Conservation (phyloP, 371 early-diverging fungal genomes). For the Catenaria anguillulae region DNA sequence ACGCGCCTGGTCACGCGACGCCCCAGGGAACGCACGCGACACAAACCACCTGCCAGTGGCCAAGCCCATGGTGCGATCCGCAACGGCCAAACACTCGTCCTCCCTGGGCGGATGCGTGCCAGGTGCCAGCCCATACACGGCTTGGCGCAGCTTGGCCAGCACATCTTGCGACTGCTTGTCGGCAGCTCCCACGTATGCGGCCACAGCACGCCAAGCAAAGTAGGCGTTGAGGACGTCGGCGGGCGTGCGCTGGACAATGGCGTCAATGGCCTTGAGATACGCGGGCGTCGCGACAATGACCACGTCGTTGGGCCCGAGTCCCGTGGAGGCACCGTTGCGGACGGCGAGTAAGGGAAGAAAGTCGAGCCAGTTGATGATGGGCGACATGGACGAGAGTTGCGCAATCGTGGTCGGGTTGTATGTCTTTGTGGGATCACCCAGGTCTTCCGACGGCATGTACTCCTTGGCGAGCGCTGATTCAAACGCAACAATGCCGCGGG, state of each 20-base stretch:
- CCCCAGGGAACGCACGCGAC: not conserved
- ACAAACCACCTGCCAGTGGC: conserved; percentile 28
- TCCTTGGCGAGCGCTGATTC: conserved; percentile 29
- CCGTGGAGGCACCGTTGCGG: not conserved
- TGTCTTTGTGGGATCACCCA: conserved; percentile 26
- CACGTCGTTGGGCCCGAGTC: not conserved
- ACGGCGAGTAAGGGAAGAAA: not conserved
- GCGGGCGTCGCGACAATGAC: conserved; percentile 25
- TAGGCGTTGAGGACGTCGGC: conserved; percentile 23
- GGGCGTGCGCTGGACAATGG: conserved; percentile 17
- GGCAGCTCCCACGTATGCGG: conserved; percentile 16
- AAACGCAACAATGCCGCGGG: conserved; percentile 26
- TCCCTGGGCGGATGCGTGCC: conserved; percentile 23
- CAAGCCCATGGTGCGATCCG: conserved; percentile 28
- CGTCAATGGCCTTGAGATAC: conserved; percentile 22
- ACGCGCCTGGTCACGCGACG: not conserved
- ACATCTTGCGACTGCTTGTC: conserved; percentile 19
- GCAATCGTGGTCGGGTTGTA: conserved; percentile 30
- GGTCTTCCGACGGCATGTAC: conserved; percentile 13
- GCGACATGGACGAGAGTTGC: conserved; percentile 20
- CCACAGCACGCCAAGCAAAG: conserved; percentile 29
- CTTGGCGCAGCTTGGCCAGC: conserved; percentile 19
- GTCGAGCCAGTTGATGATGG: conserved; percentile 14
- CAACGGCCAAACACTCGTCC: conserved; percentile 25
- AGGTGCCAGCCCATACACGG: conserved; percentile 25